Base-by-base conservation (phyloP, 371 early-diverging fungal species). In the Lichtheimia corymbifera region DNA sequence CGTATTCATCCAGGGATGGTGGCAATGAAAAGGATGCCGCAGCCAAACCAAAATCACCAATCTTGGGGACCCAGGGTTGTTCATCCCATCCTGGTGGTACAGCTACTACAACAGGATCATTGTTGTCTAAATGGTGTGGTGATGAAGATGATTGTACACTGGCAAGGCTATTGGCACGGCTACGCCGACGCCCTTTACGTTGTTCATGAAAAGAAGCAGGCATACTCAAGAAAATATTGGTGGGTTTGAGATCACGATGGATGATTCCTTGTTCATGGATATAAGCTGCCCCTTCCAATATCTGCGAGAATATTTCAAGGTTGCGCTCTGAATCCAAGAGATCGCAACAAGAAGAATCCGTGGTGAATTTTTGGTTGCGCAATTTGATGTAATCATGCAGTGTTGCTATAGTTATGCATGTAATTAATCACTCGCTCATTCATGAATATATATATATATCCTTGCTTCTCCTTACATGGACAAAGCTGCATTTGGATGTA, bases 401-500 rank as follows among this genome's bases (percentile, higher is more conserved):
- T 9, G 77, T 82, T 14, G 71, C 81, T 77, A 54, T 27, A 61
- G 28, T 2, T 7, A 15, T 15, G 43, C 18, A 14, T 35, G 11
- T 11, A 35, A 35, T 35, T 27, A 22, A 35, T 15, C 14, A 55
- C 9, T 53, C 35, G 22, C 27, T 13, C 50, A 15, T 50, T 22
- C 22, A 22, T n/a, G 15, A 53, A 57, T n/a, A n/a, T n/a, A 22
- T 18, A 43, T 47, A 14, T 12, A 9, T n/a, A 11, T 12, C 9
- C n/a, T 24, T 55, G 20, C 11, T 50, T 0, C 49, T 56, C 1
- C 40, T 59, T 90, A 55, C 88, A 85, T 62, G 87, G 87, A 68
- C 93, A 93, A 22, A 93, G 79, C 63, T 93, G 91, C 94, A 93
- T 93, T 70, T 93, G 93, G 56, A 93, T 91, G 66, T 87, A 91